A percentile compares a stretch with the other conserved stretches of the same genome.
Conservation (phyloP, 179 eudicot genomes). For the Beta corolliflora region DNA sequence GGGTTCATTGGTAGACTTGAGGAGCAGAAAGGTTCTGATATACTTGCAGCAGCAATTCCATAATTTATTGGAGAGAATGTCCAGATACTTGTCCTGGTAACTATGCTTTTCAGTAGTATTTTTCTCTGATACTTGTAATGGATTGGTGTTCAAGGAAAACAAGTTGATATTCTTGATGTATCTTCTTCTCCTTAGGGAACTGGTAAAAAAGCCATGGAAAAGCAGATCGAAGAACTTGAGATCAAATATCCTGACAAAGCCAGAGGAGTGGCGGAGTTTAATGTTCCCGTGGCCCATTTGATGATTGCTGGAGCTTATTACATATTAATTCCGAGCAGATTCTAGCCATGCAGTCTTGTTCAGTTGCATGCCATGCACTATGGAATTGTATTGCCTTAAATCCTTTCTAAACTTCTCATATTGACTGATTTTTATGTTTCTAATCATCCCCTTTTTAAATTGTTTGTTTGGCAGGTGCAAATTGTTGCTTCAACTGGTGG, state of each 20-base stretch:
- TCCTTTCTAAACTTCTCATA: not conserved
- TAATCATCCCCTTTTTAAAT: not conserved
- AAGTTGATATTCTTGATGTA: not conserved
- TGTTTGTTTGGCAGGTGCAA: constrained; percentile 53
- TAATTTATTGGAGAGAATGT: constrained; percentile 62
- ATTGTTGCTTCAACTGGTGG: constrained; percentile 97
- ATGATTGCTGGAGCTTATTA: constrained; percentile 90
- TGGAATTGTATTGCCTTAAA: constrained; percentile 57
- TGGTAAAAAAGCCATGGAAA: constrained; percentile 81
- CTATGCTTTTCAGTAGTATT: not conserved
- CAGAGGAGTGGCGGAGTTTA: constrained; percentile 84
- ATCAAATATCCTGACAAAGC: constrained; percentile 67
- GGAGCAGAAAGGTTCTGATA: constrained; percentile 97
- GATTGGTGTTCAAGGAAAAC: not conserved
- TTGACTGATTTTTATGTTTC: not conserved
- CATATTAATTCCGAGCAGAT: constrained; percentile 87
- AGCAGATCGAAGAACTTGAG: constrained; percentile 73
- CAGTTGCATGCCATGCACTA: constrained; percentile 96
- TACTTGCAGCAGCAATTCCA: constrained; percentile 63
- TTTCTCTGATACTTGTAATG: not conserved
- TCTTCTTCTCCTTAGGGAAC: constrained; percentile 59
- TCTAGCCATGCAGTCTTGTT: constrained; percentile 98
- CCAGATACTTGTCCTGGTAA: constrained; percentile 83
- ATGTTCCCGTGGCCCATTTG: constrained; percentile 79
- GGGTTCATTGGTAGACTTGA: constrained; percentile 99